Percentiles rank a stretch among this genome's conserved stretches.
Conservation (phyloP, 352 stramenopile genomes). For the Phytophthora pisi region DNA sequence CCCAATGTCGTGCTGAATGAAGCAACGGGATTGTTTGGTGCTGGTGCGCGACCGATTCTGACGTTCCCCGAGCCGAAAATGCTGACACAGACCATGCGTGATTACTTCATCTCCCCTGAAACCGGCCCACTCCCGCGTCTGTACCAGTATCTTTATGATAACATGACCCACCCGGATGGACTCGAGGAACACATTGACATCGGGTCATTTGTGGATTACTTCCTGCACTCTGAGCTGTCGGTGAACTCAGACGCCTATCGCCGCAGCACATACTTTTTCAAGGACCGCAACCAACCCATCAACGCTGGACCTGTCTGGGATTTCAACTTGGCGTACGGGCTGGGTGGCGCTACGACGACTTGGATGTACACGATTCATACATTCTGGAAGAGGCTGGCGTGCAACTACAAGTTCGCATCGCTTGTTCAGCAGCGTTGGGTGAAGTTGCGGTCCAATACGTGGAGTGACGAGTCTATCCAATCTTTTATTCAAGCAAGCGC, state of each 20-base stretch:
- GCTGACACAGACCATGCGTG: conserved; percentile 65
- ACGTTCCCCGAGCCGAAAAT: conserved; percentile 43
- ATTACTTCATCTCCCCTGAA: conserved; percentile 59
- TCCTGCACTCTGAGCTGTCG: conserved; percentile 71
- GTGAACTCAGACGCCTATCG: conserved; percentile 68
- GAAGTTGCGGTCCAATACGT: conserved; percentile 45
- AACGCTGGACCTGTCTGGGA: conserved; percentile 76
- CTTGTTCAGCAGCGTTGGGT: conserved; percentile 63
- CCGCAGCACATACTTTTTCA: conserved; percentile 74
- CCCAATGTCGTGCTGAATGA: conserved; percentile 67
- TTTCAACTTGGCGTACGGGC: conserved; percentile 71
- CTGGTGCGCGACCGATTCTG: conserved; percentile 55
- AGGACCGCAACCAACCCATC: conserved; percentile 65
- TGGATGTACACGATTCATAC: conserved; percentile 64
- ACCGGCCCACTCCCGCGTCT: conserved; percentile 60
- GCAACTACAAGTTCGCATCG: conserved; percentile 75
- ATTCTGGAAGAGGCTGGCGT: conserved; percentile 69
- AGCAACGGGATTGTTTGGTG: conserved; percentile 63
- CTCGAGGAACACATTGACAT: conserved; percentile 65
- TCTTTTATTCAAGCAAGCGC: conserved; percentile 47
- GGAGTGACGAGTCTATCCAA: conserved; percentile 59
- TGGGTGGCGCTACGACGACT: conserved; percentile 38
- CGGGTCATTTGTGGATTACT: conserved; percentile 75
- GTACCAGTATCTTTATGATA: conserved; percentile 66
- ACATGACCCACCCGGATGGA: conserved; percentile 60